phyloP scores from a whole-genome alignment of 371 early-diverging fungal species.

The Mucor sp. region DNA sequence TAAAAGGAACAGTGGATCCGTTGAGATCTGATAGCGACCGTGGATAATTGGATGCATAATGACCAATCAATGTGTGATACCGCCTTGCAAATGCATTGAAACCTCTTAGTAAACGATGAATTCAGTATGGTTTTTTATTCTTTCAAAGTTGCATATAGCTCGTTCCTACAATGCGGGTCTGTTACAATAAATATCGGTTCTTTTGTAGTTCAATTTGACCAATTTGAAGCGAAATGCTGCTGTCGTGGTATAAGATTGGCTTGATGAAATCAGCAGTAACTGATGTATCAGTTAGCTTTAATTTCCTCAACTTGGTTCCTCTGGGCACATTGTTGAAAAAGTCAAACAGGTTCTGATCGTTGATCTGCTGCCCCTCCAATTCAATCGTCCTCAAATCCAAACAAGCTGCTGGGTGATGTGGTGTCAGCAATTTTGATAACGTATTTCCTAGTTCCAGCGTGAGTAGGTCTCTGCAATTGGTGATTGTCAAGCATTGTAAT shows the following conservation, averaged over 20 bases:
- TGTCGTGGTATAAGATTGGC: background rate
- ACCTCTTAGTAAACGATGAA: no score
- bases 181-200: background rate
- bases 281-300: conserved; percentile 5
- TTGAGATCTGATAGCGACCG: no score
- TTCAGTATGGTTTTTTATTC: no score
- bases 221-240: background rate
- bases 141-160: no score
- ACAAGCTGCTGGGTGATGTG: background rate
- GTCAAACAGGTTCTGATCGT: background rate
- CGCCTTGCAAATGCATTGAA: no score
- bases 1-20: no score
- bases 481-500: conserved; percentile 3
- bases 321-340: conserved; percentile 4
- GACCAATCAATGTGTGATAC: no score
- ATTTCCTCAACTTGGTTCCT: background rate
- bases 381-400: conserved; percentile 2
- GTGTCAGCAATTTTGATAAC: conserved; percentile 3
- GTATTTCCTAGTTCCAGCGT: background rate
- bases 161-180: no score
- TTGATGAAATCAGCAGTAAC: conserved; percentile 1
- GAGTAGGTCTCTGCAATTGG: conserved; percentile 5
- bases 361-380: conserved; percentile 5
- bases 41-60: no score
- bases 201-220: background rate